These are phyloP conservation scores for Platanthera guangdongensis DNA, from an alignment of 106 monocot genomes.

Conservation along the genomic window DNA sequence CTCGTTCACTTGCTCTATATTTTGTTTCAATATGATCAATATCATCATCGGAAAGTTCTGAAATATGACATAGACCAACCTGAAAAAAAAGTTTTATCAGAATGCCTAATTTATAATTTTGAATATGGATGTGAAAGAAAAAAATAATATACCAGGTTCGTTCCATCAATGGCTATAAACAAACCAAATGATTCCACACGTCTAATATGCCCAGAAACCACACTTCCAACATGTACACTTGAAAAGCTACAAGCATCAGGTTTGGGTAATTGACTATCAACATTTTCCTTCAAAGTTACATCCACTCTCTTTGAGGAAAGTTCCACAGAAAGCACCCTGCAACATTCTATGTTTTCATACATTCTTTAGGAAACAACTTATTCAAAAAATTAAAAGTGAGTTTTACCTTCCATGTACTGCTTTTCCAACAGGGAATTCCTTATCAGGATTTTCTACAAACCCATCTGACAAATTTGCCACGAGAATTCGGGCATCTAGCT, in stretches of 20 bases:
- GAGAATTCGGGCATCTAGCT: conserved; percentile 71
- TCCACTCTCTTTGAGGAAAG: conserved; percentile 66
- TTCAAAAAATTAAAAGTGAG: not conserved
- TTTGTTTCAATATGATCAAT: conserved; percentile 47
- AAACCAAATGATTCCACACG: conserved; percentile 69
- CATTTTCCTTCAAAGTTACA: conserved; percentile 45
- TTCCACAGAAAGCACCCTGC: conserved; percentile 79
- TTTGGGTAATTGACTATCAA: conserved; percentile 22
- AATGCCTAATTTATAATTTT: not conserved
- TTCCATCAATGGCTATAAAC: conserved; percentile 61
- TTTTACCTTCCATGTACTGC: conserved; percentile 66
- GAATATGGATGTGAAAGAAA: conserved; percentile 1
- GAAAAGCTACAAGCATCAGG: conserved; percentile 19
- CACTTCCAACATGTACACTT: conserved; percentile 63
- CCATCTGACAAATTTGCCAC: conserved; percentile 79
- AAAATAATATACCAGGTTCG: conserved; percentile 45
- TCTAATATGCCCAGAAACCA: conserved; percentile 62
- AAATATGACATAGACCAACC: conserved; percentile 94
- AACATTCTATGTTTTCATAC: not conserved
- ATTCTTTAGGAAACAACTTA: not conserved
- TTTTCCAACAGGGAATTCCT: conserved; percentile 71
- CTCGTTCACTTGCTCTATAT: conserved; percentile 50
- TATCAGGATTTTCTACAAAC: conserved; percentile 57
- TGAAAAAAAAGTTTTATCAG: conserved; percentile 19
- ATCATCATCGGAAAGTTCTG: conserved; percentile 64